phyloP scores from a whole-genome alignment of 2,329 filamentous ascomycete genomes.

The Xylariales sp. region DNA sequence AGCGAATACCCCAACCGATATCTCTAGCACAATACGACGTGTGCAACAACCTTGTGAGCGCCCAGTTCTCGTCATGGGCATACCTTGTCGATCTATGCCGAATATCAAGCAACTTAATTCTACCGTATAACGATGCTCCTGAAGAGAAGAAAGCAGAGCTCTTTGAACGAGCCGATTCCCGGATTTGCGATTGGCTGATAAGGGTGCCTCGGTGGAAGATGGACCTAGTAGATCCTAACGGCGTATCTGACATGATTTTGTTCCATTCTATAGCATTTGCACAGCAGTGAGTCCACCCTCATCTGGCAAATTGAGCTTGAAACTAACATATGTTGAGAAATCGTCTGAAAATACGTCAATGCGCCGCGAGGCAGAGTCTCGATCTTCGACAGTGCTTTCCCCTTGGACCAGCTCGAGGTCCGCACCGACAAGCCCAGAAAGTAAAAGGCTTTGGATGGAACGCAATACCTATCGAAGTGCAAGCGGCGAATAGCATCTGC shows the following conservation, averaged over 20 bases:
- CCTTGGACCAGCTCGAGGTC: conserved; percentile 21
- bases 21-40: conserved; percentile 31
- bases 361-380: conserved; percentile 19
- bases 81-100: conserved; percentile 33
- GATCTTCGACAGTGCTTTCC: conserved; percentile 26
- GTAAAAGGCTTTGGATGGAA: conserved; percentile 27
- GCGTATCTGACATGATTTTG: conserved; percentile 32
- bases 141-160: conserved; percentile 19
- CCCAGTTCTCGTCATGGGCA: conserved; percentile 33
- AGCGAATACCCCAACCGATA: conserved; percentile 30
- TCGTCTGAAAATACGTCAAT: conserved; percentile 23
- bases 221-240: conserved; percentile 31
- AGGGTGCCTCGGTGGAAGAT: conserved; percentile 35
- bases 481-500: conserved; percentile 26
- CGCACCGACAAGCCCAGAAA: conserved; percentile 21
- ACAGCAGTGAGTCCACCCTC: conserved; percentile 27
- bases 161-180: conserved; percentile 30
- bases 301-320: background rate
- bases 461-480: conserved; percentile 24
- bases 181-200: conserved; percentile 33
- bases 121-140: conserved; percentile 20
- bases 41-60: conserved; percentile 28
- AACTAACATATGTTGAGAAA: conserved; percentile 14
- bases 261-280: conserved; percentile 30
- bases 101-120: conserved; percentile 27